phyloP scores from a whole-genome alignment of 2,329 filamentous ascomycete species.

The Venturiaceae sp. region DNA sequence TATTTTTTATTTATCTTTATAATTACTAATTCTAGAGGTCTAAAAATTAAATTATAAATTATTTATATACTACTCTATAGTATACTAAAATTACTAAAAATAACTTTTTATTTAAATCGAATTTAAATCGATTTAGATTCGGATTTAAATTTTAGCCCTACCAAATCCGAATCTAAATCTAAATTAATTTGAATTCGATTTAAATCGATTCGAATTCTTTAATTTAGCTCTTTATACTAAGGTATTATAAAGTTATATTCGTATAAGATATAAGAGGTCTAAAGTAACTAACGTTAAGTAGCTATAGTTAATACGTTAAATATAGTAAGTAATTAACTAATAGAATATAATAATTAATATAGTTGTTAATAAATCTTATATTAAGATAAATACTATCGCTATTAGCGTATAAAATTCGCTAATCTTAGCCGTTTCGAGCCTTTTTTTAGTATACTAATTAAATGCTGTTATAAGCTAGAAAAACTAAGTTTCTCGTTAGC shows the following conservation, averaged over 20 bases:
- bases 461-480: background rate
- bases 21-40: background rate
- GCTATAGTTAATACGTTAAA: background rate
- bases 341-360: background rate
- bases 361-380: background rate
- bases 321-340: background rate
- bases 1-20: background rate
- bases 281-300: background rate
- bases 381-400: background rate
- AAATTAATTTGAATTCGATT: too few species aligned
- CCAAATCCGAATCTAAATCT: too few species aligned
- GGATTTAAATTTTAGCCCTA: background rate
- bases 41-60: background rate
- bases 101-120: background rate
- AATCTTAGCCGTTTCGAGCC: background rate
- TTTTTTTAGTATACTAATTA: background rate
- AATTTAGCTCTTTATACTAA: too few species aligned
- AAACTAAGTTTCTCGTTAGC: background rate
- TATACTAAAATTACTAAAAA: background rate
- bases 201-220: too few species aligned
- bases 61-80: background rate
- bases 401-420: background rate
- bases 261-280: background rate
- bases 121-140: background rate
- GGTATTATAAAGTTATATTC: too few species aligned